Evolutionary conservation across 1,284 basidiomycete species (phyloP), one percentile per base, ranked within the genome.

Genomic region (Boletellus sp.): DNA sequence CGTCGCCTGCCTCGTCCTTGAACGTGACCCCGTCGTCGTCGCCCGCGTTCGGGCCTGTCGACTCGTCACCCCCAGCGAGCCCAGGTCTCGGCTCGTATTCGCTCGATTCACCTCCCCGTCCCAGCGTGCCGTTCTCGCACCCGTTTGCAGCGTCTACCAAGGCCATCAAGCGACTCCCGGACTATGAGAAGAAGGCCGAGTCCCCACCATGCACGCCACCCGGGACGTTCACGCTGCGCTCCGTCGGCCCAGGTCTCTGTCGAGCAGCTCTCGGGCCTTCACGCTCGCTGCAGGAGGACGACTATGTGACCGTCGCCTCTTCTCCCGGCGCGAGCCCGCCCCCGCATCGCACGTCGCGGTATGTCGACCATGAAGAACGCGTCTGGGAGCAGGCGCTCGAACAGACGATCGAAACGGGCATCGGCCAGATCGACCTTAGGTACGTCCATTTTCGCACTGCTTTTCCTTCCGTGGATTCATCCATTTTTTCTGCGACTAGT

Each of bases 391-490:
- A 58, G 1, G 65, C 68, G 7, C 53, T 67, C 47, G 52, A 53
- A 2, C 52, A 38, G 44, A 61, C 62, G 1, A 56, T 65, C 11
- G 68, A 69, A 35, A 70, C 63, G 8, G 65, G 68, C 7, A 62
- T 57, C 28, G 68, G 68, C 16, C 56, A 61, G 47, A 67, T 67
- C 47, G 65, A 70, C 24, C 68, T 70, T 42, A 70, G 68, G 68
- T 67, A 64, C 8, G 13, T 36, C n/a, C 7, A 4, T 8, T 8
- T 8, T 36, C n/a, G 13, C 35, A 8, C 32, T 44, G 10, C 19
- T 15, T 35, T 22, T 6, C 15, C 8, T 21, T 22, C 66, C 44
- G 61, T 42, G 15, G 21, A 26, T 32, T 32, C 30, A 32, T 32
- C 12, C 11, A 6, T 12, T 13, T 13, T 18, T 50, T 19, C n/a